Base-by-base conservation (phyloP, 2,329 filamentous ascomycete genomes). In the Onygenales sp. region DNA sequence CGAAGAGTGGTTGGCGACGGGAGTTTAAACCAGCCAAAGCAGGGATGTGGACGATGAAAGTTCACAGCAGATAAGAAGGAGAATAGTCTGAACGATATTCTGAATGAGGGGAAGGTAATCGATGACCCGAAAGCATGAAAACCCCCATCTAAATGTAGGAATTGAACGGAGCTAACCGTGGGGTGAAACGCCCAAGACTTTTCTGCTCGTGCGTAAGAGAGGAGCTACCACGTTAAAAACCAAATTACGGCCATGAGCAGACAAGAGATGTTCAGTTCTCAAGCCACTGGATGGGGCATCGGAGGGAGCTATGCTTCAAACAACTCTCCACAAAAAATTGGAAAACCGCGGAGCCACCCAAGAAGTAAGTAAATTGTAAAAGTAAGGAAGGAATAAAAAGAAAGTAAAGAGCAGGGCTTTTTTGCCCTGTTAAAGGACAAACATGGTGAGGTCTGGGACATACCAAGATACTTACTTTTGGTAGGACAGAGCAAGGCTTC, bases 121-220 rank as follows among this genome's bases (percentile, higher is more conserved):
- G 49, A 40, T 46, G 49, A 32, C 51, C 40, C 17, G 44, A 48
- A 37, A 55, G 56, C 17, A 58, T 59, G 53, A 59, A 55, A 52
- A 53, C 49, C 57, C 56, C 56, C 51, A 53, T 45, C 47, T 57
- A 61, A 63, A 57, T 53, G 54, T 13, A 51, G 58, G 55, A 61
- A 62, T 57, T 57, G 57, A 60, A 52, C 56, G 58, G 65, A 62
- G 62, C 64, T 65, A 67, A 66, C 65, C 62, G 64, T 63, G 65
- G 65, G 65, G 64, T 67, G 65, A 67, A 67, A 67, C 63, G 60
- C 56, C 61, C 59, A 63, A 60, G 52, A 58, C 55, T 55, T 61
- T 54, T 53, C 56, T 62, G 42, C 33, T 56, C 32, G 32, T 49
- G 54, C 42, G 52, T 40, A 42, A 50, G 45, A 14, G 47, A 53